These are phyloP conservation scores for sunflower (Helianthus annuus) DNA, from an alignment of 129 eudicot genomes.

Conservation along the genomic window HanXRQr2.0-SUNRISE NC_035443.2:6889957-6890456, in stretches of 20 bases:
- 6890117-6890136: constrained; percentile 7
- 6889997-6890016: constrained; percentile 41
- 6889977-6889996: constrained; percentile 24
- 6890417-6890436: not conserved
- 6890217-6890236: not conserved
- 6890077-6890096: not conserved
- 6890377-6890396: not conserved
- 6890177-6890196: constrained; percentile 6
- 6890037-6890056: constrained; percentile 40
- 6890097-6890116: not conserved
- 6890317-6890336: not conserved
- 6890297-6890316: constrained; percentile 5
- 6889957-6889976: constrained; percentile 32
- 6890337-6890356: not conserved
- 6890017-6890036: constrained; percentile 38
- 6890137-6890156: constrained; percentile 35
- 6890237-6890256: not conserved
- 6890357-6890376: not conserved
- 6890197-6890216: constrained; percentile 7
- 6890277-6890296: constrained; percentile 4
- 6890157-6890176: constrained; percentile 17
- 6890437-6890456: constrained; percentile 8
- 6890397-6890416: not conserved
- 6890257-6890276: constrained; percentile 24
- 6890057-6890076: constrained; percentile 10